Conservation (phyloP, 352 stramenopile genomes). For the Pythium dissimile region DNA sequence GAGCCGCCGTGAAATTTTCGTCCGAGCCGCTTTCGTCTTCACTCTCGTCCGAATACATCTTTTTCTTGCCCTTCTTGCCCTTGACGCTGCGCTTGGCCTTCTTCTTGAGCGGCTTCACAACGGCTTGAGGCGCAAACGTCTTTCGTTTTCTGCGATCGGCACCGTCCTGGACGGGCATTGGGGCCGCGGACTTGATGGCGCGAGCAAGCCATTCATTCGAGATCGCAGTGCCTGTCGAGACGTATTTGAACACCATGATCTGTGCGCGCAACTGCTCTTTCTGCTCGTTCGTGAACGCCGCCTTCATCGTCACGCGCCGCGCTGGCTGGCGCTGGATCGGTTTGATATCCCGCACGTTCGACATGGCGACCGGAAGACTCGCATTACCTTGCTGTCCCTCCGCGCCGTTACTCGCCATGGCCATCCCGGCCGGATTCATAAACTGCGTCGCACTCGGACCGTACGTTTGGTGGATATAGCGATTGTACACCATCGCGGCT, state of each 20-base stretch:
- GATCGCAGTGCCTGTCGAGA: conserved; percentile 72
- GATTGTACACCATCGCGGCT: conserved; percentile 81
- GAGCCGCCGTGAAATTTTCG: conserved; percentile 35
- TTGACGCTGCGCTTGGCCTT: conserved; percentile 43
- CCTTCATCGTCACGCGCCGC: conserved; percentile 42
- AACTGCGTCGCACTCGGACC: conserved; percentile 74
- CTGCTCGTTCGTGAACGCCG: conserved; percentile 74
- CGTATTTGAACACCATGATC: conserved; percentile 92
- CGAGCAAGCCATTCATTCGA: conserved; percentile 69
- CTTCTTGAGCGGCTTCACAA: conserved; percentile 69
- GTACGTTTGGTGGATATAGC: conserved; percentile 84
- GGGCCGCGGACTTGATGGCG: conserved; percentile 62
- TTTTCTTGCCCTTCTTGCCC: conserved; percentile 75
- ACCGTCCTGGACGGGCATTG: conserved; percentile 53
- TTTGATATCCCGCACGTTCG: conserved; percentile 55
- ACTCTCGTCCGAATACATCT: conserved; percentile 68
- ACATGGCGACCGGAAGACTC: conserved; percentile 42
- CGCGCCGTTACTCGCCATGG: conserved; percentile 2
- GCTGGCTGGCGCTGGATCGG: conserved; percentile 35
- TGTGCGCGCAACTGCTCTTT: conserved; percentile 87
- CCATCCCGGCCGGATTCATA: conserved; percentile 76
- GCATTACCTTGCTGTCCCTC: conserved; percentile 15
- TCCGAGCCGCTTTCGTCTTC: conserved; percentile 73
- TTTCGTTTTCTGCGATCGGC: conserved; percentile 73
- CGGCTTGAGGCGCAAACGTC: conserved; percentile 52